Conservation (phyloP, 192 early-diverging fungal species). For the Linnemannia zychae region DNA sequence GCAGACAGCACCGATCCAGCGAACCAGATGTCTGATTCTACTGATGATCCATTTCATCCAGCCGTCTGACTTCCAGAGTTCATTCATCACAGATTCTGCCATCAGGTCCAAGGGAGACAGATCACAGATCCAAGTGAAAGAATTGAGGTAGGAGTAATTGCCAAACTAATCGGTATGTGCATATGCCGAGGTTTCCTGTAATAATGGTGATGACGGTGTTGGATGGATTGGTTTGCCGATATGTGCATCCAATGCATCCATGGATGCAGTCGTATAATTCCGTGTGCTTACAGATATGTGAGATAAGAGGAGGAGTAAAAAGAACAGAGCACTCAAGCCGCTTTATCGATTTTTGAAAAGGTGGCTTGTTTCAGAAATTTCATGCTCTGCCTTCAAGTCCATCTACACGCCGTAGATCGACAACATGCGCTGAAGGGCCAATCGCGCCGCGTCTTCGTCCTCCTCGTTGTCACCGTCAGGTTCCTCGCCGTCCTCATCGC, state of each 20-base stretch:
- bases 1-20: neutral
- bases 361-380: neutral
- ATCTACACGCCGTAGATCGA: neutral
- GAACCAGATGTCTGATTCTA: neutral
- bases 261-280: neutral
- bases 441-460: slow-evolving; percentile 23
- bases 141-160: too few species aligned
- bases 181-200: neutral
- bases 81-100: neutral
- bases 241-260: neutral
- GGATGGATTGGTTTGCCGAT: slow-evolving; percentile 24
- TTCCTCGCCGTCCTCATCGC: slow-evolving; percentile 22
- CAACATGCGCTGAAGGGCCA: slow-evolving; percentile 26
- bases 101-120: neutral
- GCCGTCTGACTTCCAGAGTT: too few species aligned
- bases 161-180: neutral
- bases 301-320: slow-evolving; percentile 18
- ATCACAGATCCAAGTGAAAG: neutral
- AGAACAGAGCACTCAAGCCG: neutral
- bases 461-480: slow-evolving; percentile 1
- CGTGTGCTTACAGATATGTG: neutral
- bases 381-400: neutral
- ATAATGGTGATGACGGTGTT: neutral
- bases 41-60: neutral
- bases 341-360: neutral